Base-by-base conservation (phyloP, 2,329 filamentous ascomycete species). In the Camillea tinctor region DNA sequence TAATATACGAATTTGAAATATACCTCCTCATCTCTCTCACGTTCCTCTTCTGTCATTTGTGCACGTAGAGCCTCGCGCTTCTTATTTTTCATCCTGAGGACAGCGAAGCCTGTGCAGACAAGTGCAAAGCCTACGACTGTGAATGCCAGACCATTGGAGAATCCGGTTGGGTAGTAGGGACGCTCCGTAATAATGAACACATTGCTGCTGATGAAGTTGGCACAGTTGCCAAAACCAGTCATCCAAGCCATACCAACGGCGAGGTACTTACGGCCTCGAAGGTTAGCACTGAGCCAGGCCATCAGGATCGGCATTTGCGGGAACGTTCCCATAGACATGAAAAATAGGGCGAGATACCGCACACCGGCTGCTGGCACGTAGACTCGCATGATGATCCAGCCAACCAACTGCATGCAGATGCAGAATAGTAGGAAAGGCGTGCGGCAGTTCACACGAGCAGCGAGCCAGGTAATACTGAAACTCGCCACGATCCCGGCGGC, bases 171-270 rank as follows among this genome's bases (percentile, higher is more conserved):
- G 58, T 78, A 80, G 5, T 62, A 67, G 3, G 77, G 77, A 2
- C 71, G 66, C 64, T 80, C 69, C 3, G 57, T 60, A 9, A 68
- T 71, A 62, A 80, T 74, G 61, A 80, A 80, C 5, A 80, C 70
- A 59, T 78, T 78, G 23, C 72, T 70, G 4, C 73, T 73, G 7
- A 80, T 69, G 55, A 80, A 76, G 53, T 76, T 78, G 53, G 75
- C 78, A 58, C 76, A 78, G 64, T 79, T 80, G n/a, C 77, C 78
- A 20, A 80, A 75, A 2, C 76, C 76, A 2, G 75, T 68, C 66
- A 76, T 74, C 65, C 78, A 71, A 1, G 72, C 78, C 66, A 75
- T 76, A 3, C 74, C 76, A 6, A 79, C 71, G 5, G 74, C 75
- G 21, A 77, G 74, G 57, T 75, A 74, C 48, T 74, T 72, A 56